Conservation (phyloP, 2,329 filamentous ascomycete species). For the Fusarium marasasianum region DNA sequence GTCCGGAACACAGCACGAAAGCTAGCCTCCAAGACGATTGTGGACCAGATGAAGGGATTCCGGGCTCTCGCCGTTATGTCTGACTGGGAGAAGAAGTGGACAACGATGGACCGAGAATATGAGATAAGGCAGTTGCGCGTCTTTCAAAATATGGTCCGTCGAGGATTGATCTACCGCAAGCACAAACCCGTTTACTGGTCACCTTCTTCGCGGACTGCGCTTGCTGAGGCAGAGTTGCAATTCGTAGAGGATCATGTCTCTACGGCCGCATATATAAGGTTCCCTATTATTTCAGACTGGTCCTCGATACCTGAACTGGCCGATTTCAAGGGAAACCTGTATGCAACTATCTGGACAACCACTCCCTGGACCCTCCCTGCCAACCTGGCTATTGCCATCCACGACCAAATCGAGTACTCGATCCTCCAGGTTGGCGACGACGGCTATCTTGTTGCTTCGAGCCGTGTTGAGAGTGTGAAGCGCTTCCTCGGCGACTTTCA, state of each 20-base stretch:
- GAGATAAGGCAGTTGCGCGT: conserved; percentile 79
- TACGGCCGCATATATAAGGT: conserved; percentile 80
- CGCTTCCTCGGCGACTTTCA: conserved; percentile 61
- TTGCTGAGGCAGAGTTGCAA: conserved; percentile 86
- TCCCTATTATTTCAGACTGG: conserved; percentile 67
- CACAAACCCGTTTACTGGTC: conserved; percentile 91
- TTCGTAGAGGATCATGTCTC: conserved; percentile 81
- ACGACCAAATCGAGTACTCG: conserved; percentile 77
- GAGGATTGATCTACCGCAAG: conserved; percentile 78
- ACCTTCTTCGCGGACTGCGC: conserved; percentile 78
- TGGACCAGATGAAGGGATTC: conserved; percentile 78
- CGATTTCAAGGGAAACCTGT: conserved; percentile 62
- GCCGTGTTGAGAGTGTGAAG: conserved; percentile 69
- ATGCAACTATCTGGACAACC: conserved; percentile 96
- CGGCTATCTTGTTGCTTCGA: conserved; percentile 76
- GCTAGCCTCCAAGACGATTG: conserved; percentile 74
- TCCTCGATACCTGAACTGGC: conserved; percentile 48
- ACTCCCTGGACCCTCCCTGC: conserved; percentile 97
- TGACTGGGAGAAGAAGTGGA: conserved; percentile 81
- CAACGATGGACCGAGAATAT: conserved; percentile 80
- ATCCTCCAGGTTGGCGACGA: conserved; percentile 67
- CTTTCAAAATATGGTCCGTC: conserved; percentile 78
- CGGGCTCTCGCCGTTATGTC: conserved; percentile 80
- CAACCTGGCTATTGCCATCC: conserved; percentile 88
- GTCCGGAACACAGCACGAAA: conserved; percentile 72